A percentile compares a stretch with the other conserved stretches of the same genome.
phyloP scores from a whole-genome alignment of 371 early-diverging fungal species.

The Apophysomyces elegans region DNA sequence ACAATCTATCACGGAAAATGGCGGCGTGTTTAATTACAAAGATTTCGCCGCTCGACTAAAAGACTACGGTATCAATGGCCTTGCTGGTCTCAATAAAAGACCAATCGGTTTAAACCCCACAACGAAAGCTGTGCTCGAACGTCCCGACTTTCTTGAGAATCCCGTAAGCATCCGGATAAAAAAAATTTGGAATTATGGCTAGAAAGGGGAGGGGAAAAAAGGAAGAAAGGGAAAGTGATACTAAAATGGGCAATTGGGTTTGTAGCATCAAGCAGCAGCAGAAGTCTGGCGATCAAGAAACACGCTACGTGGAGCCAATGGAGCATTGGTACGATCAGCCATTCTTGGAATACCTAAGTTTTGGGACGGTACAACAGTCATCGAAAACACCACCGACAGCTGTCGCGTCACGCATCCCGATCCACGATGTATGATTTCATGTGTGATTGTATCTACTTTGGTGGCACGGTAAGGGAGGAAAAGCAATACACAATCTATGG shows the following conservation, averaged over 20 bases:
- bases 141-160: constrained; percentile 41
- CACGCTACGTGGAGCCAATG: constrained; percentile 56
- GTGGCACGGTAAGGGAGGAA: constrained; percentile 59
- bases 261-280: constrained; percentile 34
- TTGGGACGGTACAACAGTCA: constrained; percentile 66
- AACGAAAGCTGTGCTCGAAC: constrained; percentile 51
- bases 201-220: not conserved
- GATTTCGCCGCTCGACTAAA: constrained; percentile 55
- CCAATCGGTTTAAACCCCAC: constrained; percentile 60
- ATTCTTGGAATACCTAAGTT: constrained; percentile 62
- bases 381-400: constrained; percentile 60
- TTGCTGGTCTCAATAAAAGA: constrained; percentile 55
- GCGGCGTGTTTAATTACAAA: constrained; percentile 54
- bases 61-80: constrained; percentile 55
- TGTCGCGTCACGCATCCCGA: constrained; percentile 73
- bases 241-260: not conserved
- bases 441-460: constrained; percentile 58
- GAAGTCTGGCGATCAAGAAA: constrained; percentile 36
- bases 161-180: constrained; percentile 29
- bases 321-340: constrained; percentile 68
- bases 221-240: not conserved
- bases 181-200: not conserved
- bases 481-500: not conserved
- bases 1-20: constrained; percentile 53
- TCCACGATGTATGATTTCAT: constrained; percentile 65